Evolutionary conservation across 805 yeast species (phyloP), one percentile per base, ranked within the genome.

Genomic region (Blastobotrys parvus): DNA sequence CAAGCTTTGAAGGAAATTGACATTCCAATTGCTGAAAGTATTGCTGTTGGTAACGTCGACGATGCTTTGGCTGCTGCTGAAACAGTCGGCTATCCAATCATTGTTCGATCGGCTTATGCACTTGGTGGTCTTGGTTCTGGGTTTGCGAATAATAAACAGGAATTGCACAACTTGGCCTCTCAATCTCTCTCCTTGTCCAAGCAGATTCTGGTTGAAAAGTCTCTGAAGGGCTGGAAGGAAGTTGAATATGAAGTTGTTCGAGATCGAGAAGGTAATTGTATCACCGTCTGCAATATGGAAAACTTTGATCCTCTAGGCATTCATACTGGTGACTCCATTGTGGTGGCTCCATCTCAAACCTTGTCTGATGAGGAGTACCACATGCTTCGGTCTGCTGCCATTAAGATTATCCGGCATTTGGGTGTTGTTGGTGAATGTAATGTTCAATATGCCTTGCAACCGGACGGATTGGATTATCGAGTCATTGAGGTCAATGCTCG

Each of bases 361-460:
- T 71, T 90, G 57, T 83, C 95, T 31, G 98, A 90, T 66, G 95
- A 89, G 64, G 98, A 90, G 62, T 90, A 86, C 69, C 95, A 90
- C 69, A 92, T 90, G 98, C 78, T 90, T 58, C 82, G 98, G 71
- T 74, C 94, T 39, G 95, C 98, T 44, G 98, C 98, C 45, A 87
- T 92, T 65, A 92, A 92, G 69, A 87, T 90, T 59, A 90, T 90
- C 58, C 86, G 97, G 67, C 98, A 90, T 62, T 74, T 90, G 61
- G 98, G 98, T 63, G 98, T 90, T 52, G 96, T 90, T 55, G 98
- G 98, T 67, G 98, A 90, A 70, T 90, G 98, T 77, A 90, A 90
- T 64, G 95, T 90, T 50, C 98, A 90, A 68, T 90, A 90, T 62
- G 94, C 97, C 42, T 75, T 90, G 54, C 94, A 89, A 62, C 96